Base-by-base conservation (phyloP, 768 basidiomycete species). In the Dendrothele bispora region DNA sequence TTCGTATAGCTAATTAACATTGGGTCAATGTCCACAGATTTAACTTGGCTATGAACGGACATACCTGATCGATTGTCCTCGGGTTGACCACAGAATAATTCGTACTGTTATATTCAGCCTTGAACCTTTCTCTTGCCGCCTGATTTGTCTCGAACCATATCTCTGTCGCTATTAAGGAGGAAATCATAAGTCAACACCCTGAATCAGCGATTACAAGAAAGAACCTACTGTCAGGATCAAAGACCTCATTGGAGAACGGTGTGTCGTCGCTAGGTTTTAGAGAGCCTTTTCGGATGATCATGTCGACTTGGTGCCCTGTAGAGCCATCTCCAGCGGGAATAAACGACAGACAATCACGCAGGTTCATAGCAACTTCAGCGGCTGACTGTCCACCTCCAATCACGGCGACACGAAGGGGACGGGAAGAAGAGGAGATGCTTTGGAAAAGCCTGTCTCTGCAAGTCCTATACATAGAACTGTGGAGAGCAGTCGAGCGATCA, bases 21-120 rank as follows among this genome's bases (percentile, higher is more conserved):
- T 18, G 20, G 49, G 12, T 44, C 25, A 18, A 49, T n/a, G n/a
- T 10, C 32, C 27, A 32, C 12, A 20, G 4, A 25, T 43, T 2
- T 20, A 28, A 35, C 22, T 42, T 37, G 8, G 7, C 12, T 2
- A 30, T 32, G n/a, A 48, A 2, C 14, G 4, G 5, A 52, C 70
- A 47, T 50, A 73, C 73, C 20, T 50, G 49, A 48, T 74, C 72
- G n/a, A 77, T 58, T 15, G 77, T 79, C 15, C 61, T 56, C 30
- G 74, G 71, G 54, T 78, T 80, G 5, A 80, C 73, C 18, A 79
- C 75, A 6, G 78, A 72, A 55, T 81, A 79, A 58, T 81, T 80
- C 7, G 79, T 78, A 36, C 58, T 61, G 52, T 69, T 68, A 48
- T 79, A 78, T 47, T 80, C 79, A 11, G 45, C 15, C 36, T 37